Evolutionary conservation across 768 basidiomycete genomes (phyloP).

Genomic region (Trametes coccinea): DNA sequence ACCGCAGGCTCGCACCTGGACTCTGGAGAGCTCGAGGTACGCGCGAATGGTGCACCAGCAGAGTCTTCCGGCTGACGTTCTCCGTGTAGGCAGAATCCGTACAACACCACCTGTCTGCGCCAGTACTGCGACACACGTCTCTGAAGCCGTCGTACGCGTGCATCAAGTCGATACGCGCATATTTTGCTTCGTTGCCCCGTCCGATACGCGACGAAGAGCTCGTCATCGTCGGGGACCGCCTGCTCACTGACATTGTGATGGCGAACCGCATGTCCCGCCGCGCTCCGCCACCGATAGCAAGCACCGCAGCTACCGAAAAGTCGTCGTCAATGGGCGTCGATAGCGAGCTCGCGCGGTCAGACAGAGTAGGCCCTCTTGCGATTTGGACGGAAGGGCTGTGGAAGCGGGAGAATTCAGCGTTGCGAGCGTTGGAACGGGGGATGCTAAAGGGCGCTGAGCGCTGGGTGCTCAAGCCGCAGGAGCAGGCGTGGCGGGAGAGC

Average conservation of each 20-base stretch:
- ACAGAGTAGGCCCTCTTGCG: conserved; percentile 51
- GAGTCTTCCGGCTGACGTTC: background rate
- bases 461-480: conserved; percentile 32
- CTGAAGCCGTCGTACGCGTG: conserved; percentile 85
- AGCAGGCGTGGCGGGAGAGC: conserved; percentile 12
- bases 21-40: conserved; percentile 76
- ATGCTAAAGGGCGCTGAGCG: conserved; percentile 49
- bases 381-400: conserved; percentile 75
- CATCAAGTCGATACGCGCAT: conserved; percentile 64
- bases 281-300: background rate
- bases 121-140: conserved; percentile 75
- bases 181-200: conserved; percentile 65
- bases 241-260: conserved; percentile 90
- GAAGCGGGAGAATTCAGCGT: conserved; percentile 59
- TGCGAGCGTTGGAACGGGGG: conserved; percentile 60
- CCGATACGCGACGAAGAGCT: conserved; percentile 65
- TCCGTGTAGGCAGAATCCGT: conserved; percentile 81
- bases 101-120: conserved; percentile 69
- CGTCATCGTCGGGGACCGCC: conserved; percentile 85
- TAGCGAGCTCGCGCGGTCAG: background rate
- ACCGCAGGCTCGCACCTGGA: conserved; percentile 85
- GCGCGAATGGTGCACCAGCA: background rate
- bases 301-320: conserved; percentile 20
- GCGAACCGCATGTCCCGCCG: conserved; percentile 65
- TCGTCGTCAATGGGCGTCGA: background rate